Conservation (phyloP, 1,284 basidiomycete genomes). For the Puccinia horiana region DNA sequence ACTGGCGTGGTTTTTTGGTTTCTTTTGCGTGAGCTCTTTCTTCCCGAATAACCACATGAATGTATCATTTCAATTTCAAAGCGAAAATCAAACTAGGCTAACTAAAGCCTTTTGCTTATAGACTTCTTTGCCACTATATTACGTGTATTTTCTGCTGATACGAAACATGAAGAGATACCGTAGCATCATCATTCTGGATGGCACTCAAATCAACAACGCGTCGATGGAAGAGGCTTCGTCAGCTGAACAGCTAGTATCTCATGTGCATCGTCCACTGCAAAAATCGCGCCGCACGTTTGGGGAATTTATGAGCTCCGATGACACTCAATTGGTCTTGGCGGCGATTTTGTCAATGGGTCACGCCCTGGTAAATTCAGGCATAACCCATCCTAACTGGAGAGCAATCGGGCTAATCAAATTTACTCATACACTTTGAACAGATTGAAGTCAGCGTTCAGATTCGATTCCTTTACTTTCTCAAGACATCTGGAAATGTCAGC, state of each 20-base stretch:
- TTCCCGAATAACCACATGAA: not conserved
- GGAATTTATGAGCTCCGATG: not conserved
- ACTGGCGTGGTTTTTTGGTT: not conserved
- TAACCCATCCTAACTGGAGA: too few species aligned
- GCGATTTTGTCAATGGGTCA: not conserved
- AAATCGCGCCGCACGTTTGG: not conserved
- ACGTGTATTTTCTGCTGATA: not conserved
- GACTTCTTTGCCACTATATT: conserved; percentile 8
- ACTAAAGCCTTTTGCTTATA: not conserved
- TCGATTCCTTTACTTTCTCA: not conserved
- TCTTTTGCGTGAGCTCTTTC: not conserved
- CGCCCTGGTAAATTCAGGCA: not conserved
- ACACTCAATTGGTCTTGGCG: not conserved
- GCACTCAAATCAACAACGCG: not conserved
- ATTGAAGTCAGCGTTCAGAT: not conserved
- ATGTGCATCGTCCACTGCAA: not conserved
- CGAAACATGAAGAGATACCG: not conserved
- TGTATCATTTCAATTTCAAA: not conserved
- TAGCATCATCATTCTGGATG: not conserved
- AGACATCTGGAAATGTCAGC: conserved; percentile 1
- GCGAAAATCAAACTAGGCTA: not conserved
- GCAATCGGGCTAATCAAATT: not conserved
- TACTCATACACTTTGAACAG: not conserved
- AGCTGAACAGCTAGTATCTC: not conserved
- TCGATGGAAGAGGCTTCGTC: not conserved